phyloP scores from a whole-genome alignment of 1,139 yeast genomes.

The Debaryomycetaceae sp. region DNA sequence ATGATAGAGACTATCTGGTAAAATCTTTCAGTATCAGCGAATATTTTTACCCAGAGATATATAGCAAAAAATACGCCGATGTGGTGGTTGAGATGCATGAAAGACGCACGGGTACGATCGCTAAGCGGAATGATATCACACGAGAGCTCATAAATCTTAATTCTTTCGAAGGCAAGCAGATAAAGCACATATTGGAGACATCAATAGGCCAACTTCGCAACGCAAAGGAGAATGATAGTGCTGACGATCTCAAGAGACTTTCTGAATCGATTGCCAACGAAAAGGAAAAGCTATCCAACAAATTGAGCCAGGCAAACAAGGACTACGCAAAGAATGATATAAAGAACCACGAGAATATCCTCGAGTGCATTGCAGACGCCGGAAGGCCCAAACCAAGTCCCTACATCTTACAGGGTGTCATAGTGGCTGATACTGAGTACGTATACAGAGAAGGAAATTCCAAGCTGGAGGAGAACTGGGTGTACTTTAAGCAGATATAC shows the following conservation, averaged over 20 bases:
- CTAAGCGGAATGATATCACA: conserved; percentile 17
- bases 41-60: conserved; percentile 30
- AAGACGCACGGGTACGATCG: conserved; percentile 12
- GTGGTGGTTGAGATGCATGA: conserved; percentile 17
- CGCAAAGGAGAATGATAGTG: conserved; percentile 13
- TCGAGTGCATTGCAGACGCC: conserved; percentile 9
- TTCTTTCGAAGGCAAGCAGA: conserved; percentile 36
- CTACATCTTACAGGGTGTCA: conserved; percentile 26
- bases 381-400: conserved; percentile 13
- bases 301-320: conserved; percentile 15
- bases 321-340: conserved; percentile 20
- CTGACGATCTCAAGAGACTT: conserved; percentile 22
- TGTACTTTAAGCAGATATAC: conserved; percentile 9
- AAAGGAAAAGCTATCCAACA: conserved; percentile 13
- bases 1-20: conserved; percentile 12
- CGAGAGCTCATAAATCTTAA: conserved; percentile 25
- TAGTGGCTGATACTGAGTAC: conserved; percentile 29
- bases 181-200: conserved; percentile 21
- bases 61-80: conserved; percentile 18
- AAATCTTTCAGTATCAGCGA: conserved; percentile 23
- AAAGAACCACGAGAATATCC: conserved; percentile 19
- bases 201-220: conserved; percentile 16
- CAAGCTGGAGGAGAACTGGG: conserved; percentile 13
- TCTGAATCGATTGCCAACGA: conserved; percentile 14
- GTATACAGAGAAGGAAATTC: conserved; percentile 14